Evolutionary conservation across 768 basidiomycete species (phyloP), one percentile per base, ranked within the genome.

Genomic region (Russula griseocarnosa): DNA sequence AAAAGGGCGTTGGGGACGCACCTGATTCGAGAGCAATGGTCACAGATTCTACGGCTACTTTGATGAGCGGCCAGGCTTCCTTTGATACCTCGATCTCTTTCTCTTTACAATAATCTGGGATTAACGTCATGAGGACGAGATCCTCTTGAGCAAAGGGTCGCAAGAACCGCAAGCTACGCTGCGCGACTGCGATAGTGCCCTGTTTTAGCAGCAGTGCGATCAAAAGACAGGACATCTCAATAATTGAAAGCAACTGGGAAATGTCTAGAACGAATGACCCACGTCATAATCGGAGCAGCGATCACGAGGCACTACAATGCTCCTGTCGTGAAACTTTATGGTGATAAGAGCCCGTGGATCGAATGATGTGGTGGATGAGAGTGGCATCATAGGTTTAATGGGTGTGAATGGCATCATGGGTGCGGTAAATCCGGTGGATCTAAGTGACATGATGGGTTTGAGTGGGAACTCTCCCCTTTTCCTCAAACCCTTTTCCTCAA

Each of bases 1-100:
- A 2, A 16, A 22, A 13, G 58, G 24, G n/a, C 14, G 11, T 5
- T 9, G 5, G 2, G 34, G 20, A 47, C 32, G 36, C 50, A 64
- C 63, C 56, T 22, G 58, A 63, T 36, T 54, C 36, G 5, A 54
- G n/a, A 18, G 28, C 14, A 55, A 64, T 42, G 14, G 46, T 64
- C 26, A 64, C 63, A 1, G 44, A n/a, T 10, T 24, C 20, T 5
- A 59, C 26, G 11, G 16, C 18, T 1, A 3, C 1, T 16, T 36
- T 10, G 50, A 64, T 36, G 10, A 10, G 3, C 16, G 44, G 24
- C 63, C 63, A 64, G 34, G 40, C 32, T 7, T 55, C 36, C 11
- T 44, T 28, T 1, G 28, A 47, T 14, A 64, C 20, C 34, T 64
- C 52, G n/a, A 64, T 58, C 7, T 24, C 5, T 52, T 7, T 55